Base-by-base conservation (phyloP, 2,329 filamentous ascomycete species). In the Bipolaris gigantea region DNA sequence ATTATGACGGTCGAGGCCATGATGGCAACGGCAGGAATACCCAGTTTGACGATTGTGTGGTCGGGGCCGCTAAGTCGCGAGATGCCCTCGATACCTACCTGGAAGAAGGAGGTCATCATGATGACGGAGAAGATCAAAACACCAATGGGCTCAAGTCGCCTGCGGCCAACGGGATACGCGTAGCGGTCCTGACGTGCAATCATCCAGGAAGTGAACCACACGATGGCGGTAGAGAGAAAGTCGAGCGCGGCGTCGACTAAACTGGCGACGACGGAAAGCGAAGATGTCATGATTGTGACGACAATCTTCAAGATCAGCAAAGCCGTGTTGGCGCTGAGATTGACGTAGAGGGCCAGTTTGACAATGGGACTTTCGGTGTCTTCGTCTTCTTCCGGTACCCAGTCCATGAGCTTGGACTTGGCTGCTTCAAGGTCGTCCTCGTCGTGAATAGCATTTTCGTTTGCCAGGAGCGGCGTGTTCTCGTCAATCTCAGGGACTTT, bases 281-380 rank as follows among this genome's bases (percentile, higher is more conserved):
- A 93, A 18, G 86, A 89, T 0, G 92, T 91, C 47, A 90, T 83
- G 32, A 90, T 70, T 36, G 92, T 86, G 47, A 94, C 90, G 35
- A 84, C 82, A 46, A 92, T 83, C 73, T 96, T 96, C 56, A 90
- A 85, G 6, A 83, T 82, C 3, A 96, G 81, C 2, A 96, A 80
- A 39, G 90, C 77, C 2, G 85, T 79, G 70, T 96, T 96, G 54
- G 91, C 92, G 19, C 83, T 76, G 44, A 95, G 83, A 70, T 95
- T 96, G 73, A 95, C 77, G 73, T 92, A 93, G 66, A 97, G 94
- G 38, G 93, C 92, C 18, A 94, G 69, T n/a, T 86, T 88, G 44
- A 97, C 91, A 44, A 96, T 84, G 15, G 83, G 85, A 55, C 88
- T 87, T 43, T 86, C 81, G 59, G 87, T 90, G 67, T 92, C 88